Percentiles rank a stretch among this genome's conserved stretches.
Conservation (phyloP, 73 alveolate species). For the Paramecium tetraurelia region DNA sequence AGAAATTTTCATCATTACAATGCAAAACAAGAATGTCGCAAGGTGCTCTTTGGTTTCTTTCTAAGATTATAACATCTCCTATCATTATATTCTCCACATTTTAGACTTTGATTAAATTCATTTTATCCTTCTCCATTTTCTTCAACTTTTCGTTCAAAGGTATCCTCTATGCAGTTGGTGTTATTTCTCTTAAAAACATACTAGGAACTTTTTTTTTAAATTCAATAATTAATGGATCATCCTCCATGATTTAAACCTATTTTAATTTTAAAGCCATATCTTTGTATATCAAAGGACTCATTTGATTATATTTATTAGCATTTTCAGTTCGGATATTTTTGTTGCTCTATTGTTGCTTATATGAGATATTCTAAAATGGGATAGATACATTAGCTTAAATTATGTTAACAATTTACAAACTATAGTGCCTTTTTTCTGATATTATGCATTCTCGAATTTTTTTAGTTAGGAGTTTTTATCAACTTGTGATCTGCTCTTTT, state of each 20-base stretch:
- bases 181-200: not conserved
- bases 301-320: not conserved
- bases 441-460: not conserved
- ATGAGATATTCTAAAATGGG: not conserved
- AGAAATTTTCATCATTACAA: not conserved
- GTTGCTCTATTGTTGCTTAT: not conserved
- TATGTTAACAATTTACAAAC: not conserved
- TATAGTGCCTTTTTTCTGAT: not conserved
- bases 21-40: not conserved
- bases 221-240: not conserved
- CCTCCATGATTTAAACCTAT: not conserved
- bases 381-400: not conserved
- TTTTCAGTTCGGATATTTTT: not conserved
- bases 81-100: not conserved
- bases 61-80: not conserved
- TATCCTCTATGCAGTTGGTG: not conserved
- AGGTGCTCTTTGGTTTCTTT: slow-evolving; percentile 15
- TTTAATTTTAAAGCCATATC: not conserved
- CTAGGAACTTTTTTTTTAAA: not conserved
- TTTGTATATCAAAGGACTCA: not conserved
- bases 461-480: not conserved
- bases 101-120: not conserved
- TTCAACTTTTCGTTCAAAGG: not conserved
- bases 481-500: not conserved
- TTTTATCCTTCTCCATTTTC: not conserved